Evolutionary conservation across 2,329 filamentous ascomycete species (phyloP).

Genomic region (Penicillium sp.): DNA sequence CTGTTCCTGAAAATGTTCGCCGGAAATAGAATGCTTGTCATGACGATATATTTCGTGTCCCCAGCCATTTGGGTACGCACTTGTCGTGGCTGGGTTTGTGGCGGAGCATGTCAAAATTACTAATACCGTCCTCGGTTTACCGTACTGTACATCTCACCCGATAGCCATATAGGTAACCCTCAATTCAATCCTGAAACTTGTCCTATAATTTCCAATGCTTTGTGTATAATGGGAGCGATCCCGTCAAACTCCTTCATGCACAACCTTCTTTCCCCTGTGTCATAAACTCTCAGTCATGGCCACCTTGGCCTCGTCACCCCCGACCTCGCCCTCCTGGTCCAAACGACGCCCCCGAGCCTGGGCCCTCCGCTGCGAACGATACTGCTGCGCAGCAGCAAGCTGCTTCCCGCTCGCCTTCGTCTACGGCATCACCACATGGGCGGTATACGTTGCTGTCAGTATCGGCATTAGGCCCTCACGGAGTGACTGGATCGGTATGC

Average conservation of each 20-base stretch:
- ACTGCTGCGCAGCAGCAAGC: constrained; percentile 73
- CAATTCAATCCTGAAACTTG: neutral
- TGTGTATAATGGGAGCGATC: constrained; percentile 7
- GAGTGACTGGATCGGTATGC: constrained; percentile 46
- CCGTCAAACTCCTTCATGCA: constrained; percentile 15
- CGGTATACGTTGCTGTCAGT: constrained; percentile 77
- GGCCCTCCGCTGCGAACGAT: constrained; percentile 65
- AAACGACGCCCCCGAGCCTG: constrained; percentile 44
- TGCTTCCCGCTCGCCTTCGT: constrained; percentile 90
- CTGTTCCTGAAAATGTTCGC: neutral
- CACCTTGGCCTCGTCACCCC: constrained; percentile 38
- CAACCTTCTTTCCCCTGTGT: constrained; percentile 7
- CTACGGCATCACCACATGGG: constrained; percentile 89
- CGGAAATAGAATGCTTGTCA: neutral
- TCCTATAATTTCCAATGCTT: neutral
- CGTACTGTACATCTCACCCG: constrained; percentile 4
- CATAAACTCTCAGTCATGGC: constrained; percentile 32
- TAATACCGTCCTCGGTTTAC: neutral
- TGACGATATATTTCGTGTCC: neutral
- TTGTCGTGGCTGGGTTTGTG: constrained; percentile 5
- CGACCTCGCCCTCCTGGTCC: constrained; percentile 41
- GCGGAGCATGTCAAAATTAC: constrained; percentile 1
- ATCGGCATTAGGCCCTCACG: constrained; percentile 62
- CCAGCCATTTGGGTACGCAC: neutral
- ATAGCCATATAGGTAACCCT: constrained; percentile 1